Evolutionary conservation across 768 basidiomycete species (phyloP).

Genomic region (Phlegmacium glaucopus): DNA sequence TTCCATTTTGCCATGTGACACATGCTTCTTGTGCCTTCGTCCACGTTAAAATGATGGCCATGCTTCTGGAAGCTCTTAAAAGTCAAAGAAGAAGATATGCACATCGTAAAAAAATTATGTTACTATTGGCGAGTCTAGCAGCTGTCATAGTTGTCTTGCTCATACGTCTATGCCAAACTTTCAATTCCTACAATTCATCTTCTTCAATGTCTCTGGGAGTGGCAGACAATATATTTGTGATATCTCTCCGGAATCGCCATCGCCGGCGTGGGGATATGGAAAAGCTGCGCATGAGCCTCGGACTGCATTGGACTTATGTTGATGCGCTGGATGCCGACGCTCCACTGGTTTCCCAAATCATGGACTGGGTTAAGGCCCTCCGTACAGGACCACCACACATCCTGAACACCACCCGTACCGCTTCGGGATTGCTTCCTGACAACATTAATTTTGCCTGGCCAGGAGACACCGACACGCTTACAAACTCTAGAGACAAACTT

Average conservation of each 20-base stretch:
- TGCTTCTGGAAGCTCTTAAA: too few species aligned
- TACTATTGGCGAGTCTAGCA: neutral
- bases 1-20: too few species aligned
- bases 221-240: conserved; percentile 45
- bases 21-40: too few species aligned
- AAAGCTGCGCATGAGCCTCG: conserved; percentile 40
- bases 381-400: conserved; percentile 22
- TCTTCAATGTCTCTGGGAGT: conserved; percentile 28
- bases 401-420: neutral
- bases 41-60: too few species aligned
- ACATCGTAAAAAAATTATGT: neutral
- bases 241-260: conserved; percentile 54
- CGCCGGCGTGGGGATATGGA: conserved; percentile 63
- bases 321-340: conserved; percentile 44
- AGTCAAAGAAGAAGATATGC: neutral
- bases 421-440: neutral
- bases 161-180: neutral
- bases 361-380: conserved; percentile 37
- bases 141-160: neutral
- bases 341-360: conserved; percentile 35
- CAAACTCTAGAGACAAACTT: conserved; percentile 17
- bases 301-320: conserved; percentile 50
- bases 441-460: conserved; percentile 32
- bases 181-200: neutral
- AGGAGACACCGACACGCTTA: conserved; percentile 27